A percentile compares a stretch with the other conserved stretches of the same genome.
These are phyloP conservation scores for Bjerkandera adusta DNA, from an alignment of 1,284 basidiomycete species.

Conservation along the genomic window DNA sequence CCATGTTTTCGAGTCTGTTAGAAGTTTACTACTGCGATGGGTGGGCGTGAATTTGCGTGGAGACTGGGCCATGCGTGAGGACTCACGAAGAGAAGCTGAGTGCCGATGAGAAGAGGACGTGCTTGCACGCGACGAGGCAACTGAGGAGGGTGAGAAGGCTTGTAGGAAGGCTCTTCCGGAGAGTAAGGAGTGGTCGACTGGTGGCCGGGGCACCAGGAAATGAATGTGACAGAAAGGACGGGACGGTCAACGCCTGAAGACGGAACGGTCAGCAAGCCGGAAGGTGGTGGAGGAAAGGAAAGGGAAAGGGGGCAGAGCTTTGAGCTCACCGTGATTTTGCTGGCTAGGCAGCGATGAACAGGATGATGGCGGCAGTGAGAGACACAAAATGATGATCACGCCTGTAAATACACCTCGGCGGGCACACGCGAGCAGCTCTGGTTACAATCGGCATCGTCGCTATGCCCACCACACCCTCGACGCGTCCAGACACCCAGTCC, in stretches of 20 bases:
- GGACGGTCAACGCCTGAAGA: constrained; percentile 61
- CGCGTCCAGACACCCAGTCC: too few relatives aligned
- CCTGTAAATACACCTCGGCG: not conserved
- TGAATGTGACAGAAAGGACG: constrained; percentile 23
- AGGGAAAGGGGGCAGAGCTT: constrained; percentile 18
- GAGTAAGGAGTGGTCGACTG: constrained; percentile 30
- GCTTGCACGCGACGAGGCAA: constrained; percentile 11
- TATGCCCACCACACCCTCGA: constrained; percentile 22
- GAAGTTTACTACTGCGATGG: constrained; percentile 22
- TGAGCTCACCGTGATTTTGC: constrained; percentile 10
- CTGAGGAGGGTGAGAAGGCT: constrained; percentile 20
- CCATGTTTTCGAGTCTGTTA: constrained; percentile 45
- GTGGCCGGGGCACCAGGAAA: constrained; percentile 33
- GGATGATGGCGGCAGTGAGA: constrained; percentile 18
- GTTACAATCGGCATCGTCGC: constrained; percentile 18
- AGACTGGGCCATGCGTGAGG: not conserved
- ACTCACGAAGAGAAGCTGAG: constrained; percentile 7
- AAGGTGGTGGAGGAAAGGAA: constrained; percentile 24
- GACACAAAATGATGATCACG: constrained; percentile 13
- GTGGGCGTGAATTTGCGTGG: not conserved
- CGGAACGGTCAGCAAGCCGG: constrained; percentile 28
- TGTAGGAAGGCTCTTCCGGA: constrained; percentile 34
- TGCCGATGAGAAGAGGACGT: constrained; percentile 8
- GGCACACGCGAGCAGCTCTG: not conserved
- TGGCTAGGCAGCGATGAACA: constrained; percentile 15